These are phyloP conservation scores for Russula foetens DNA, from an alignment of 768 basidiomycete species.

Conservation along the genomic window DNA sequence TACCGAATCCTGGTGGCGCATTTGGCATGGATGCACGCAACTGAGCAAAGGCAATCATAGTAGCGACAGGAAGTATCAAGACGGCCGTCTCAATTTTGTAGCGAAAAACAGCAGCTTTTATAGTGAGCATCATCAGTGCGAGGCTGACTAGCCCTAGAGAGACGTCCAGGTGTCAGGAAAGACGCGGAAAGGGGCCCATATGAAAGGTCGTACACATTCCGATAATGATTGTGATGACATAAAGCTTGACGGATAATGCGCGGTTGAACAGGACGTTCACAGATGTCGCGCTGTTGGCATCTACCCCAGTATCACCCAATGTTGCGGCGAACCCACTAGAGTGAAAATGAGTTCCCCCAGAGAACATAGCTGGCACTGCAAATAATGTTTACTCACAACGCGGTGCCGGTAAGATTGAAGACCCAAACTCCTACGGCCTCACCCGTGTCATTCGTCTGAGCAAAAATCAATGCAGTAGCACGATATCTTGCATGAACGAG, in stretches of 20 bases:
- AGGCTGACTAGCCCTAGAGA: slow-evolving; percentile 12
- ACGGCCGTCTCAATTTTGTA: slow-evolving; percentile 20
- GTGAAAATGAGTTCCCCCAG: neutral
- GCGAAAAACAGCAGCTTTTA: slow-evolving; percentile 19
- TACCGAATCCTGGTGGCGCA: slow-evolving; percentile 24
- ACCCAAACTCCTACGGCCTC: neutral
- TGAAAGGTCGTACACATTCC: slow-evolving; percentile 14
- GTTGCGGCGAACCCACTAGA: slow-evolving; percentile 1
- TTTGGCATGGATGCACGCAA: slow-evolving; percentile 23
- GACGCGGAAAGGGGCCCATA: neutral
- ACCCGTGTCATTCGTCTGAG: slow-evolving; percentile 1
- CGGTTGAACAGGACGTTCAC: neutral
- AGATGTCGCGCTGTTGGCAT: neutral
- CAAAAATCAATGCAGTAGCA: neutral
- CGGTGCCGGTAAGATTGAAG: neutral
- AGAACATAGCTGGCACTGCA: neutral
- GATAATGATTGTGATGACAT: slow-evolving; percentile 4
- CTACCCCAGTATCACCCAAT: neutral
- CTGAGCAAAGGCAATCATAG: slow-evolving; percentile 25
- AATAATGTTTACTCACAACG: neutral
- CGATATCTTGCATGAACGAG: neutral
- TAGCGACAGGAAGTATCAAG: slow-evolving; percentile 22
- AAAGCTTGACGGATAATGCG: slow-evolving; percentile 6
- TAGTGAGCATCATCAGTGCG: neutral
- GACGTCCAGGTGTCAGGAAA: neutral